Conservation (phyloP, 768 basidiomycete species). For the Suillus tomentosus region DNA sequence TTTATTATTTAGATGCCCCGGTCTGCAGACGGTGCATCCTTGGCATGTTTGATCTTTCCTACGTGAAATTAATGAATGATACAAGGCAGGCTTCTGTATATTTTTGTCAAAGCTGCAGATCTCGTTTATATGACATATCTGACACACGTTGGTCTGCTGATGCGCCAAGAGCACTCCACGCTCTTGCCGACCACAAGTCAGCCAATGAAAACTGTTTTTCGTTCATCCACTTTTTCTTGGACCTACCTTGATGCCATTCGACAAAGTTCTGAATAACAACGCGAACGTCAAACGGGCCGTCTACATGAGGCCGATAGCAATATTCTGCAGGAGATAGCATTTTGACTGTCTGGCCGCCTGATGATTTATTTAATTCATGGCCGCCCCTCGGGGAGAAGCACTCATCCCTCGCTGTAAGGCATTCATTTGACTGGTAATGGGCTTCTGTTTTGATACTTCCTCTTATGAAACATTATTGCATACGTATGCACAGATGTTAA, state of each 20-base stretch:
- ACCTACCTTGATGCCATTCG: too few species aligned
- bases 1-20: too few species aligned
- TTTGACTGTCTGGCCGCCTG: background rate
- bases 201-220: too few species aligned
- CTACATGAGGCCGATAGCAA: background rate
- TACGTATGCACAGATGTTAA: background rate
- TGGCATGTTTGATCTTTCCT: slow-evolving; percentile 17
- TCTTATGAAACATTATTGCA: background rate
- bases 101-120: slow-evolving; percentile 39
- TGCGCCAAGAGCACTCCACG: too few species aligned
- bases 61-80: background rate
- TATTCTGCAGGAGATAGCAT: background rate
- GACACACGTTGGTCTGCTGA: too few species aligned
- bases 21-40: too few species aligned
- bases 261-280: background rate
- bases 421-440: background rate
- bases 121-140: slow-evolving; percentile 30
- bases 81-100: slow-evolving; percentile 16
- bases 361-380: background rate
- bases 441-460: background rate
- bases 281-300: background rate
- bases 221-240: too few species aligned
- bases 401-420: background rate
- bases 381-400: background rate
- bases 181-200: too few species aligned